Conservation (phyloP, 768 basidiomycete genomes). For the Termitomyces sp. region DNA sequence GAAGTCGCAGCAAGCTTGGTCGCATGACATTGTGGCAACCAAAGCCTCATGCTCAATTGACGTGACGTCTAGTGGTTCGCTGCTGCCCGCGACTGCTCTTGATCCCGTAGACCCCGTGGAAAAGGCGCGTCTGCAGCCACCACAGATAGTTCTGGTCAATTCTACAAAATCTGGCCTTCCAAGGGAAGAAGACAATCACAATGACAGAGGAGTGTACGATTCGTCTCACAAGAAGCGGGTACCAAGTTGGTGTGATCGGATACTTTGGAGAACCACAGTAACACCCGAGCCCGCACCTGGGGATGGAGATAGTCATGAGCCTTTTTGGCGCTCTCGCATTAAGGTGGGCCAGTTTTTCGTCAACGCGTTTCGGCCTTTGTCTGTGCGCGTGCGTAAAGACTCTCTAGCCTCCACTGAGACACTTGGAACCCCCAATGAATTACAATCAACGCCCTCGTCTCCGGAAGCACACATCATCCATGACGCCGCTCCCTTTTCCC, state of each 20-base stretch:
- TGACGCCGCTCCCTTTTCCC: constrained; percentile 15
- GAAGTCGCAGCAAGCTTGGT: neutral
- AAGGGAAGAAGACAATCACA: constrained; percentile 31
- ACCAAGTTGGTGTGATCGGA: constrained; percentile 87
- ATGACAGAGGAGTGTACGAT: constrained; percentile 67
- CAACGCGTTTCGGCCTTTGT: constrained; percentile 45
- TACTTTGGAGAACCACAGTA: constrained; percentile 75
- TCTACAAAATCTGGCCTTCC: constrained; percentile 29
- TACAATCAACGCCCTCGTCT: constrained; percentile 17
- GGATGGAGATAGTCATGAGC: constrained; percentile 22
- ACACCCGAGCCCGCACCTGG: constrained; percentile 36
- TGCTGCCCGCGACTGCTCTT: neutral
- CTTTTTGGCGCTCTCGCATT: constrained; percentile 28
- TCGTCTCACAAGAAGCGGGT: constrained; percentile 78
- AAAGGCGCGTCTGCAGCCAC: constrained; percentile 17
- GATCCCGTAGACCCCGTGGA: constrained; percentile 15
- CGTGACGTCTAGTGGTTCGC: constrained; percentile 5
- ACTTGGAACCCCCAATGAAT: constrained; percentile 10
- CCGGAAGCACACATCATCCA: constrained; percentile 11
- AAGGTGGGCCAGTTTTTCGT: constrained; percentile 49
- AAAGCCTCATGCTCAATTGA: constrained; percentile 12
- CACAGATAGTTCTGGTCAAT: constrained; percentile 24
- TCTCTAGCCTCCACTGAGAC: constrained; percentile 27
- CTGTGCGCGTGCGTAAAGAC: constrained; percentile 30
- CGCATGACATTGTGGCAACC: neutral